phyloP scores from a whole-genome alignment of 2,329 filamentous ascomycete species.

The Phoma sp. region DNA sequence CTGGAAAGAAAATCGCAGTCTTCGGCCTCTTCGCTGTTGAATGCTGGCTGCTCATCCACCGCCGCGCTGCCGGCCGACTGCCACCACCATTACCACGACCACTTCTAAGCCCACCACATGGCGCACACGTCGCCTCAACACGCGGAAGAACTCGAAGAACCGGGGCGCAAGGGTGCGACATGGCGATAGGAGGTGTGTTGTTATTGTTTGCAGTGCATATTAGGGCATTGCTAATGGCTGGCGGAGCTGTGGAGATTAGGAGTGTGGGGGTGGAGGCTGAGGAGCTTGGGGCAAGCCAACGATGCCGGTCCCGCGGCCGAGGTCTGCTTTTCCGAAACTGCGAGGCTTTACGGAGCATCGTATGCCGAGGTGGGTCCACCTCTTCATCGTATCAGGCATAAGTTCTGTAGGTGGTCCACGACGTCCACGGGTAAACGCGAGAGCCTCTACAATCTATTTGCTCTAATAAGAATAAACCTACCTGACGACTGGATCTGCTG shows the following conservation, averaged over 20 bases:
- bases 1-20: slow-evolving; percentile 50
- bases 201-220: slow-evolving; percentile 11
- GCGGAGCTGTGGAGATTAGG: slow-evolving; percentile 10
- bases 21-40: slow-evolving; percentile 37
- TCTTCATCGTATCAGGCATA: background rate
- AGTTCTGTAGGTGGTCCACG: no score
- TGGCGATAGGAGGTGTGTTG: background rate
- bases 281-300: slow-evolving; percentile 10
- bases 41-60: slow-evolving; percentile 42
- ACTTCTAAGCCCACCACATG: background rate
- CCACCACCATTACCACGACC: background rate
- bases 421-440: no score
- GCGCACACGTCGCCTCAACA: slow-evolving; percentile 3
- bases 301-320: slow-evolving; percentile 12
- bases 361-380: slow-evolving; percentile 10
- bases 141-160: slow-evolving; percentile 12
- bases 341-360: slow-evolving; percentile 4
- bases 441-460: no score
- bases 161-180: slow-evolving; percentile 3
- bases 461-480: no score
- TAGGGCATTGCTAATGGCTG: slow-evolving; percentile 1
- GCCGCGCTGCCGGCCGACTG: slow-evolving; percentile 3
- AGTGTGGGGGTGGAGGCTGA: slow-evolving; percentile 17
- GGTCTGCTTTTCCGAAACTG: slow-evolving; percentile 3
- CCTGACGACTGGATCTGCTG: no score